These are phyloP conservation scores for Ulmus americana DNA, from an alignment of 331 rosid genomes.

Conservation along the genomic window DNA sequence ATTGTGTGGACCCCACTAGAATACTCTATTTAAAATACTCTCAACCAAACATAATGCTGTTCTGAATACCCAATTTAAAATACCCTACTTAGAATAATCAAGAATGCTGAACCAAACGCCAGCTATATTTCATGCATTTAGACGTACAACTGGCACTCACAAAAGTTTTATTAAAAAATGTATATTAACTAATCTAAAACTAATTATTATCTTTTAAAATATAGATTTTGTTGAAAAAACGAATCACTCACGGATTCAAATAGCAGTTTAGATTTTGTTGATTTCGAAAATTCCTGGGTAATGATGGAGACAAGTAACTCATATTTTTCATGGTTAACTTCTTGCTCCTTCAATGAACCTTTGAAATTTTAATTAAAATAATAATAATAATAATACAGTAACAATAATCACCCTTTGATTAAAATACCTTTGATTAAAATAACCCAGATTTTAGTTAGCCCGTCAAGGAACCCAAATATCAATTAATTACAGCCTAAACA, in stretches of 20 bases:
- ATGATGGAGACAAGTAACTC: constrained; percentile 30
- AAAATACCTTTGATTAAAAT: neutral
- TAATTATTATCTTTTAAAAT: neutral
- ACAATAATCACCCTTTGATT: neutral
- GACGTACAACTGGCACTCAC: constrained; percentile 1
- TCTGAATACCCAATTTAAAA: no score
- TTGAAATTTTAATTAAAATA: neutral
- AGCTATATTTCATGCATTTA: neutral
- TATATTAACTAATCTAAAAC: neutral
- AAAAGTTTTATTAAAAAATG: neutral
- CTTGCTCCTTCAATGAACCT: neutral
- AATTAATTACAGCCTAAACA: constrained; percentile 13
- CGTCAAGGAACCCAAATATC: neutral
- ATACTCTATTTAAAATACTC: no score
- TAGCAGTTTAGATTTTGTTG: neutral
- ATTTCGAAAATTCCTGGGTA: constrained; percentile 13
- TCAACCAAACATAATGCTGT: no score
- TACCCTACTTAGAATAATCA: no score
- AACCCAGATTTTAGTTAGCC: neutral
- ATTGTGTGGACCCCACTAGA: no score
- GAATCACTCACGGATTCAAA: neutral
- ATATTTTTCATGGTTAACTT: neutral
- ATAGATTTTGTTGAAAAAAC: neutral
- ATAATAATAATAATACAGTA: neutral
- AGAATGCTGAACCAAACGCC: no score